These are phyloP conservation scores for Aotearoamyces nothofagi DNA, from an alignment of 2,329 filamentous ascomycete species.

Conservation along the genomic window DNA sequence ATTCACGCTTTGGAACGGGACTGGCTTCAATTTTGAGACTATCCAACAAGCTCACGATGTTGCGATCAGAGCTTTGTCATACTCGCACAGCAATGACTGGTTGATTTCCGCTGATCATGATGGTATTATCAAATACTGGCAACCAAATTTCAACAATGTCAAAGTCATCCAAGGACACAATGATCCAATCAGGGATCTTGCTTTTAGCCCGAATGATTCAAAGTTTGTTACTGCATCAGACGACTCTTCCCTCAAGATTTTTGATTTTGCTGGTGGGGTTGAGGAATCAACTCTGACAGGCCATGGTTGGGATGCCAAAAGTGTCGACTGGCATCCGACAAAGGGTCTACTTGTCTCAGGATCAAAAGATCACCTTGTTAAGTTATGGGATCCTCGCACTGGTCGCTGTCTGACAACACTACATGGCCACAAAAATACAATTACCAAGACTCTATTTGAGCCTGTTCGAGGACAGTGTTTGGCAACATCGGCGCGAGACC, in stretches of 20 bases:
- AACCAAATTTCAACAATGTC: constrained; percentile 98
- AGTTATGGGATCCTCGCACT: constrained; percentile 94
- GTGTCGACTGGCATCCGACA: constrained; percentile 91
- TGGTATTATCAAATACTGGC: constrained; percentile 95
- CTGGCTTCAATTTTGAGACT: constrained; percentile 97
- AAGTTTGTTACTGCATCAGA: constrained; percentile 96
- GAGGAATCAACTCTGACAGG: constrained; percentile 76
- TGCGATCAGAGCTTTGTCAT: constrained; percentile 67
- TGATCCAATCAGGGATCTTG: constrained; percentile 79
- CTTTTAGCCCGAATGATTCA: constrained; percentile 84
- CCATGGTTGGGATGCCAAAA: constrained; percentile 97
- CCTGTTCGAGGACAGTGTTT: constrained; percentile 70
- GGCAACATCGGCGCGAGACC: constrained; percentile 84
- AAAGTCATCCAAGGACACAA: constrained; percentile 85
- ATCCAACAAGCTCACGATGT: constrained; percentile 97
- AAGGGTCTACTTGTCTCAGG: constrained; percentile 91
- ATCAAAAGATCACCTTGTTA: constrained; percentile 94
- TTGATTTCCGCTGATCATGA: constrained; percentile 90
- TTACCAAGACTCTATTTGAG: constrained; percentile 86
- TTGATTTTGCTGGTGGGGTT: constrained; percentile 78
- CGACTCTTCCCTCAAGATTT: constrained; percentile 86
- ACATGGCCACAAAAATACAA: constrained; percentile 93
- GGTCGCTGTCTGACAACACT: constrained; percentile 83
- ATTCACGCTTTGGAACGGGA: constrained; percentile 97
- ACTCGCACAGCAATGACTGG: constrained; percentile 96